phyloP scores from a whole-genome alignment of 169 alveolate genomes.

The Eimeria zaria region DNA sequence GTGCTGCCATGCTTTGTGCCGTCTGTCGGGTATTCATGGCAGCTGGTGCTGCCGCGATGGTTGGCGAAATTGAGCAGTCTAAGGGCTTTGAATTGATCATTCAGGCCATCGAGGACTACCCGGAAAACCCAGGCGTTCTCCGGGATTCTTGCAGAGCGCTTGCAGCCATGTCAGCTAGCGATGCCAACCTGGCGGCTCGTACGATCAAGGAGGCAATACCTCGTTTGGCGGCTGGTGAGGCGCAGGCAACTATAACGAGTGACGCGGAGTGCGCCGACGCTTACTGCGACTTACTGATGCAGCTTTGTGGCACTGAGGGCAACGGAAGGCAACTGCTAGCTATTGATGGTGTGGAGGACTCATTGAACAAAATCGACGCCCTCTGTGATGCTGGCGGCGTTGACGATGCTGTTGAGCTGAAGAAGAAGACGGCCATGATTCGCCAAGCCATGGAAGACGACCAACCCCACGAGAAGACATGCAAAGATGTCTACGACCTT shows the following conservation, averaged over 20 bases:
- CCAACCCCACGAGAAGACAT: conserved; percentile 85
- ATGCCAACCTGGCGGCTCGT: conserved; percentile 82
- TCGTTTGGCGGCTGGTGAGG: conserved; percentile 80
- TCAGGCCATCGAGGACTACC: conserved; percentile 83
- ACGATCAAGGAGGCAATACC: conserved; percentile 83
- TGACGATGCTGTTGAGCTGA: conserved; percentile 61
- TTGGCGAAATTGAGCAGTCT: conserved; percentile 76
- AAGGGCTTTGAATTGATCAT: conserved; percentile 76
- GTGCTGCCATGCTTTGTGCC: conserved; percentile 66
- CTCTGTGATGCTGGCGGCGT: conserved; percentile 65
- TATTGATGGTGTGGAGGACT: conserved; percentile 78
- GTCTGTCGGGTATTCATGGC: conserved; percentile 83
- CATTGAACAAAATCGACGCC: conserved; percentile 46
- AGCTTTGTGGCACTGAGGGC: conserved; percentile 77
- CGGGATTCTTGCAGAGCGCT: conserved; percentile 82
- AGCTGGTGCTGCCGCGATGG: conserved; percentile 77
- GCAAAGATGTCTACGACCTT: conserved; percentile 82
- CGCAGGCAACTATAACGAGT: conserved; percentile 67
- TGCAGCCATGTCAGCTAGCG: conserved; percentile 80
- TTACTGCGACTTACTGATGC: conserved; percentile 82
- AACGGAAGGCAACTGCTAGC: conserved; percentile 82
- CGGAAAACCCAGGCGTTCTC: conserved; percentile 77
- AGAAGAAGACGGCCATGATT: conserved; percentile 82
- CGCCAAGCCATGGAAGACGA: conserved; percentile 86
- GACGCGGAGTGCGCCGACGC: conserved; percentile 81